Percentiles rank a stretch among this genome's conserved stretches.
Evolutionary conservation across 306 rosid genomes (phyloP).

Genomic region (Styphnolobium japonicum): DNA sequence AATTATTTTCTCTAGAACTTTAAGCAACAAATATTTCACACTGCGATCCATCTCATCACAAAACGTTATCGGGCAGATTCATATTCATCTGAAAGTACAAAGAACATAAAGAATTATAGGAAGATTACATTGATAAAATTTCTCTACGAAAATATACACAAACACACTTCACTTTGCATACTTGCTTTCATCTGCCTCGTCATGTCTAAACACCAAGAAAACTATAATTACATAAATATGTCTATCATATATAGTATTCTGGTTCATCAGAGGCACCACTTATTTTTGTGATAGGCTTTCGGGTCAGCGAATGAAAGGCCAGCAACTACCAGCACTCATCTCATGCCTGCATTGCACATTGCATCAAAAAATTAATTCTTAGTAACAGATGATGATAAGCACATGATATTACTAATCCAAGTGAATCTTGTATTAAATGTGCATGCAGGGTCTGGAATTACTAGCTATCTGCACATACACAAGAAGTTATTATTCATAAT

Average conservation of each 20-base stretch:
- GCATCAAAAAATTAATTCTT: background rate
- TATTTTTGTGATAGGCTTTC: constrained; percentile 9
- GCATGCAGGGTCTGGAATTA: background rate
- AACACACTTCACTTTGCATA: background rate
- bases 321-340: constrained; percentile 39
- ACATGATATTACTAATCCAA: background rate
- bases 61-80: background rate
- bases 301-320: constrained; percentile 35
- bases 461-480: background rate
- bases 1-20: background rate
- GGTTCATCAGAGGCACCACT: background rate
- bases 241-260: background rate
- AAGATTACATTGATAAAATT: background rate
- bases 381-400: background rate
- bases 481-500: background rate
- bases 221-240: background rate
- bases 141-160: background rate
- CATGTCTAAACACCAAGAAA: background rate
- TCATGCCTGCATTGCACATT: constrained; percentile 49
- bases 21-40: background rate
- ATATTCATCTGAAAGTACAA: background rate
- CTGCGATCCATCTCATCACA: background rate
- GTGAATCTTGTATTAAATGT: background rate
- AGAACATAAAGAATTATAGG: background rate
- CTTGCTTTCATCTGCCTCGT: background rate